phyloP scores from a whole-genome alignment of 2,329 filamentous ascomycete species.

The Diaporthe destruens region DNA sequence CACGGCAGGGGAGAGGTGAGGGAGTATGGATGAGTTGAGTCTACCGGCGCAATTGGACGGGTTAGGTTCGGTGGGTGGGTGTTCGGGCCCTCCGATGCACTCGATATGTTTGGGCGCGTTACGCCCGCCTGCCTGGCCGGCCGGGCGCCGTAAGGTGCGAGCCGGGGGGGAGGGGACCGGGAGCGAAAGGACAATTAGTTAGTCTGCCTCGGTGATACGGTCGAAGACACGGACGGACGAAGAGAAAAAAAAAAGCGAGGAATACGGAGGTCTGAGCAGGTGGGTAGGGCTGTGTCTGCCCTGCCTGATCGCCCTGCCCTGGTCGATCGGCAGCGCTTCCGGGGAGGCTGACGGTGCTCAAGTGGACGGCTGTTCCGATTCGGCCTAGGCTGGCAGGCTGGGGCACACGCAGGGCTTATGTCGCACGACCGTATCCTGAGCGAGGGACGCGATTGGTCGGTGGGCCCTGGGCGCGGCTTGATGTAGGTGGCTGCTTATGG shows the following conservation, averaged over 20 bases:
- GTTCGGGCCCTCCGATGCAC: background rate
- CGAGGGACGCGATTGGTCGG: constrained; percentile 30
- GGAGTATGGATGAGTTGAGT: too few species aligned
- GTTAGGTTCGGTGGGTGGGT: too few species aligned
- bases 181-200: too few species aligned
- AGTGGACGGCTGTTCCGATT: background rate
- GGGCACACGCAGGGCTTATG: background rate
- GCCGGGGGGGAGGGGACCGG: too few species aligned
- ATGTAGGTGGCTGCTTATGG: constrained; percentile 23
- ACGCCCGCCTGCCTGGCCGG: too few species aligned
- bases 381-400: background rate
- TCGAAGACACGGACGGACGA: too few species aligned
- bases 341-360: constrained; percentile 1
- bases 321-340: constrained; percentile 5
- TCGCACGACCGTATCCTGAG: constrained; percentile 22
- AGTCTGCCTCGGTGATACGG: too few species aligned
- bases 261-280: constrained; percentile 19
- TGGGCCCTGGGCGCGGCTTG: background rate
- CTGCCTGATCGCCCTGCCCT: too few species aligned
- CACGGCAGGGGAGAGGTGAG: background rate
- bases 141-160: too few species aligned
- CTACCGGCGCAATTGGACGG: too few species aligned
- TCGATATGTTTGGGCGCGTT: too few species aligned
- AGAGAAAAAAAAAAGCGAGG: constrained; percentile 11
- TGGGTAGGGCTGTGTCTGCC: too few species aligned